Conservation (phyloP, 2,329 filamentous ascomycete species). For the Pseudocercospora macadamiae region DNA sequence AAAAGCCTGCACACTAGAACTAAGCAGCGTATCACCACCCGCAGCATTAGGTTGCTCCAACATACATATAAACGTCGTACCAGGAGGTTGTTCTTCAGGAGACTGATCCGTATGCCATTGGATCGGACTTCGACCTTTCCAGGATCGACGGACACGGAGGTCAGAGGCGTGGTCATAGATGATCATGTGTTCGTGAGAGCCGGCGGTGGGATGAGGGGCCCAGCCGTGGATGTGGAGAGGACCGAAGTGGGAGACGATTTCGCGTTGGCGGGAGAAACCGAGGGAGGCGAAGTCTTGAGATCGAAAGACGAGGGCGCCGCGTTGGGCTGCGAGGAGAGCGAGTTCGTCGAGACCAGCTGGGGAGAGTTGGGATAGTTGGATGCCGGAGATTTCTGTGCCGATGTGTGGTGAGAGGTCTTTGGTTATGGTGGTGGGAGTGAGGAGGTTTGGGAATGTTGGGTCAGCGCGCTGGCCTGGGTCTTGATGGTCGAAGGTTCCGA, state of each 20-base stretch:
- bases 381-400: conserved; percentile 14
- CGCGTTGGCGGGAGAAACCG: conserved; percentile 15
- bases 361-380: conserved; percentile 18
- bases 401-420: conserved; percentile 34
- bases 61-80: conserved; percentile 35
- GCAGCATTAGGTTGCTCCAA: conserved; percentile 14
- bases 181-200: conserved; percentile 19
- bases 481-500: conserved; percentile 29
- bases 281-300: conserved; percentile 21
- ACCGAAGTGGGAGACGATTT: conserved; percentile 22
- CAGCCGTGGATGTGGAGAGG: conserved; percentile 23
- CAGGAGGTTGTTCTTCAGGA: conserved; percentile 36
- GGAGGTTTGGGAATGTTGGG: conserved; percentile 28
- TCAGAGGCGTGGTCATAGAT: conserved; percentile 22
- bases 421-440: conserved; percentile 27
- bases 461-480: conserved; percentile 35
- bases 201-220: conserved; percentile 16
- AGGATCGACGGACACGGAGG: conserved; percentile 19
- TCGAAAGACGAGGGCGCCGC: conserved; percentile 20
- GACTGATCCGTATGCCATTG: conserved; percentile 17
- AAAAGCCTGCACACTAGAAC: conserved; percentile 23
- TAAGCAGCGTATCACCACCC: conserved; percentile 12
- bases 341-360: conserved; percentile 16
- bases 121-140: conserved; percentile 15
- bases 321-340: conserved; percentile 15